Evolutionary conservation across 2,329 filamentous ascomycete genomes (phyloP).

Genomic region (Aspergillus luchuensis): DNA sequence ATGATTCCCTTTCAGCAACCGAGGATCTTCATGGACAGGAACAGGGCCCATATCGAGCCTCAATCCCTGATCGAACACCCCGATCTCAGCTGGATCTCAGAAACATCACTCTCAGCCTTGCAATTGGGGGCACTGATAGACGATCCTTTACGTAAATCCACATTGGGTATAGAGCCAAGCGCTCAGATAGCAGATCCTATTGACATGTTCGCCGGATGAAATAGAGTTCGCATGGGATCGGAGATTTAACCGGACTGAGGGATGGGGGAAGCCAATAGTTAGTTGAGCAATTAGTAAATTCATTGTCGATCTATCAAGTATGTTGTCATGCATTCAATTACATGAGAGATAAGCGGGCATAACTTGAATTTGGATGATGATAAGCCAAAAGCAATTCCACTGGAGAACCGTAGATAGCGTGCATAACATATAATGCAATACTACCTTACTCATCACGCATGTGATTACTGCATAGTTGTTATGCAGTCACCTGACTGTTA

Average conservation of each 20-base stretch:
- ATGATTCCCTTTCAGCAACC: neutral
- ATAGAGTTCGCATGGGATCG: neutral
- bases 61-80: neutral
- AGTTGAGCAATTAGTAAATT: neutral
- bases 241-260: neutral
- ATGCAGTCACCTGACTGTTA: neutral
- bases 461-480: neutral
- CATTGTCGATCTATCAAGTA: neutral
- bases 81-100: neutral
- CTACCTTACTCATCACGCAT: neutral
- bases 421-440: neutral
- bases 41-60: neutral
- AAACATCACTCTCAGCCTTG: neutral
- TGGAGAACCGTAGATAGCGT: neutral
- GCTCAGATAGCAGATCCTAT: neutral
- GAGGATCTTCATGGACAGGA: neutral
- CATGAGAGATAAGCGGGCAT: neutral
- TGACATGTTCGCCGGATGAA: neutral
- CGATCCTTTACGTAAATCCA: conserved; percentile 14
- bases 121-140: conserved; percentile 6
- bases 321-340: neutral
- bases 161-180: neutral
- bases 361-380: neutral
- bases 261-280: neutral
- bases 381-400: neutral